Evolutionary conservation across 345 rosid genomes (phyloP).

Genomic region (Eucalyptus dawsonii): DNA sequence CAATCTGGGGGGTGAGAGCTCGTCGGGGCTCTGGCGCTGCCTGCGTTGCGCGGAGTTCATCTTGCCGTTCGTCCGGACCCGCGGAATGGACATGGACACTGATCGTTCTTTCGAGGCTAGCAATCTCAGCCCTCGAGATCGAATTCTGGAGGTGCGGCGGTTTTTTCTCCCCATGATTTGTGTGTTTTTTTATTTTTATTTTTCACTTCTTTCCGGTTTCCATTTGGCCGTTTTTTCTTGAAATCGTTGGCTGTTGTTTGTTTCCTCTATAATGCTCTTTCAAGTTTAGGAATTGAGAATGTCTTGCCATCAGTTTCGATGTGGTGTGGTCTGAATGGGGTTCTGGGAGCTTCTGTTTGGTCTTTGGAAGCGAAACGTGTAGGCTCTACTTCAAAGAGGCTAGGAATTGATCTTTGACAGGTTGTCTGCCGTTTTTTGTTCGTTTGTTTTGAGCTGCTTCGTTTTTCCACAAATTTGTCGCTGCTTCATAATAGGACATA

Average conservation of each 20-base stretch:
- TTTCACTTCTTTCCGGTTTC: background rate
- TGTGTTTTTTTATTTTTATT: background rate
- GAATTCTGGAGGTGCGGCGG: constrained; percentile 27
- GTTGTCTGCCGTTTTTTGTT: background rate
- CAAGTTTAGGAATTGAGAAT: background rate
- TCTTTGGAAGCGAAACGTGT: background rate
- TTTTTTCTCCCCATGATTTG: background rate
- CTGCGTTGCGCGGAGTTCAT: constrained; percentile 38
- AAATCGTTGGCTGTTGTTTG: background rate
- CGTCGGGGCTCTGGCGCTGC: constrained; percentile 27
- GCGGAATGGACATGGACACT: constrained; percentile 16
- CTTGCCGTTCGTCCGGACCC: constrained; percentile 16
- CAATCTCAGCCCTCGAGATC: constrained; percentile 32
- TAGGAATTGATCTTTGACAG: background rate
- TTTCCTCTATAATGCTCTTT: background rate
- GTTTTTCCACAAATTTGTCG: background rate
- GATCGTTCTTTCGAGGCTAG: constrained; percentile 31
- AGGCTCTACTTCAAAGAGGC: background rate
- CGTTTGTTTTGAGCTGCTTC: background rate
- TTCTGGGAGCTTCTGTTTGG: background rate
- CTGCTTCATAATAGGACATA: background rate
- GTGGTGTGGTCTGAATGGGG: background rate
- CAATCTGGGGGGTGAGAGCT: constrained; percentile 55
- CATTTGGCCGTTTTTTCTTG: background rate
- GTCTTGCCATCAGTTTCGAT: background rate